phyloP scores from a whole-genome alignment of 352 stramenopile species.

The Phytophthora melonis region DNA sequence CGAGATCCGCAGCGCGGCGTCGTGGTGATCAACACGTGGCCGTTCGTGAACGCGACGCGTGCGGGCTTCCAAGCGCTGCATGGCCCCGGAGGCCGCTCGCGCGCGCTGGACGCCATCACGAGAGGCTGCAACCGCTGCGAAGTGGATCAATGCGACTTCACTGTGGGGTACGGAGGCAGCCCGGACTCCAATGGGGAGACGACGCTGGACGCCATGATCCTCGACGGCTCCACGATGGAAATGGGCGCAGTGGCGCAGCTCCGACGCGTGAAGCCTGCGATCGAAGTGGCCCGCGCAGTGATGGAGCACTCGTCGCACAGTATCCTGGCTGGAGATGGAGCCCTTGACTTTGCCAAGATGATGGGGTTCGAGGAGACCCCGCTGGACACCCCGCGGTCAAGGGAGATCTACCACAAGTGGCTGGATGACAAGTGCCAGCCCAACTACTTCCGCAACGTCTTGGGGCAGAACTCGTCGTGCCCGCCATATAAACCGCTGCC shows the following conservation, averaged over 20 bases:
- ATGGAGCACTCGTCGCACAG: slow-evolving; percentile 92
- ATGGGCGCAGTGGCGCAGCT: slow-evolving; percentile 90
- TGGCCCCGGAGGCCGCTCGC: slow-evolving; percentile 3
- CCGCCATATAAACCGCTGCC: slow-evolving; percentile 78
- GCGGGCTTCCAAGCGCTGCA: slow-evolving; percentile 65
- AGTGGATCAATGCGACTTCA: slow-evolving; percentile 90
- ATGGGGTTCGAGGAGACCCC: slow-evolving; percentile 88
- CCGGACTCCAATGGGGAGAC: slow-evolving; percentile 89
- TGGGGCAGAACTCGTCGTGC: slow-evolving; percentile 72
- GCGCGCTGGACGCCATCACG: slow-evolving; percentile 71
- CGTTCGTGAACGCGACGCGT: slow-evolving; percentile 78
- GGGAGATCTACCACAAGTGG: slow-evolving; percentile 68
- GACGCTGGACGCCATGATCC: slow-evolving; percentile 93
- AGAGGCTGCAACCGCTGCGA: slow-evolving; percentile 83
- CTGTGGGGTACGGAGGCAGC: slow-evolving; percentile 89
- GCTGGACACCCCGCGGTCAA: slow-evolving; percentile 73
- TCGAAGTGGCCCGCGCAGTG: slow-evolving; percentile 84
- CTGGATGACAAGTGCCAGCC: slow-evolving; percentile 76
- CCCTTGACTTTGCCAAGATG: slow-evolving; percentile 91
- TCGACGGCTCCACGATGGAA: slow-evolving; percentile 85
- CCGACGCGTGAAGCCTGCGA: slow-evolving; percentile 83
- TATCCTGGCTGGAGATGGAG: slow-evolving; percentile 87
- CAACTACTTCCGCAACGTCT: slow-evolving; percentile 91
- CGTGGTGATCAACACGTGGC: slow-evolving; percentile 89
- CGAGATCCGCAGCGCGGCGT: slow-evolving; percentile 39